Evolutionary conservation across 2,329 filamentous ascomycete species (phyloP), one percentile per base, ranked within the genome.

Genomic region (Septoria petroselini): DNA sequence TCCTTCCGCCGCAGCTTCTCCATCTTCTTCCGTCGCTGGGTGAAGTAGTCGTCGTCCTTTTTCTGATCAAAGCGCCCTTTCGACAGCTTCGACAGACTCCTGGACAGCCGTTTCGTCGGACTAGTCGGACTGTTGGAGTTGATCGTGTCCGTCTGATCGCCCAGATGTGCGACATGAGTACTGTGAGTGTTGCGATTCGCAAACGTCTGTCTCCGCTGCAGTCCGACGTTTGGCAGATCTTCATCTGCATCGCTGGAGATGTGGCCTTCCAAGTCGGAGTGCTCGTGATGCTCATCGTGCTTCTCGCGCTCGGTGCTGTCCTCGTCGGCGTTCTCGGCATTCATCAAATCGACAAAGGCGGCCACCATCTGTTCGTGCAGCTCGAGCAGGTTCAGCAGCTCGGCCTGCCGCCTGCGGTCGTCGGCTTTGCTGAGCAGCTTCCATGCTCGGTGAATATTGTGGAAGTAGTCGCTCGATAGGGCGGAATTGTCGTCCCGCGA

Each of bases 401-500:
- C 63, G 35, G 61, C 48, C 29, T 56, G 61, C 34, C 64, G 53
- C 31, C 59, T 54, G 38, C 63, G 54, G 37, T 62, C 59, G 41
- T 63, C 58, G n/a, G 59, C 52, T 18, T 62, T 60, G 42, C 46
- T 55, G 23, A 66, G 54, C 17, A 62, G 35, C 44, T 58, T 57
- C 60, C 61, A 67, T 50, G 65, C 65, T 41, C 63, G 57, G 38
- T 65, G 59, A 5, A 67, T 52, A 18, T 54, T 50, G 29, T 65
- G 56, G 47, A 67, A 67, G 18, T 65, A 61, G 38, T 61, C 61
- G 8, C 58, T 41, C 2, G 33, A 39, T 14, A 46, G 21, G 62
- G 48, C 3, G 56, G 58, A 9, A 48, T 39, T 40, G 59, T 62
- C 14, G 54, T 54, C 40, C 56, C 82, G 88, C 55, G 59, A 40